A percentile compares a stretch with the other conserved stretches of the same genome.
Conservation (phyloP, 495 filamentous ascomycete species). For the Penicillium longicatenatum region DNA sequence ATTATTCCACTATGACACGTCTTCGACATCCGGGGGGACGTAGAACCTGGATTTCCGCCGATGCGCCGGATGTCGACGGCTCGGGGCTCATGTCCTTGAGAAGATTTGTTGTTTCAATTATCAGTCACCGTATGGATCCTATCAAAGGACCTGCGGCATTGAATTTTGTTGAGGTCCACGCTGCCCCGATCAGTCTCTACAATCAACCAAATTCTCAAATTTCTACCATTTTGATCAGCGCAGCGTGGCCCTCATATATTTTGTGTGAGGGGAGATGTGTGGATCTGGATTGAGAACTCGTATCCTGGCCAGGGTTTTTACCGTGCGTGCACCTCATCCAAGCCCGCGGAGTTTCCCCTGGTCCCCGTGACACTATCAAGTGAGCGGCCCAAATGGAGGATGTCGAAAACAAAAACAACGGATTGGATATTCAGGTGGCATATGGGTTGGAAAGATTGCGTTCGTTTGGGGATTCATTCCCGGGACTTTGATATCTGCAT, state of each 20-base stretch:
- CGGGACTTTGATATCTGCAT: too few species aligned
- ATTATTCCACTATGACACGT: too few species aligned
- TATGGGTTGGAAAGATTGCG: too few species aligned
- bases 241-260: not conserved
- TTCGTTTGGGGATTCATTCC: not conserved
- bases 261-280: not conserved
- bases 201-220: too few species aligned
- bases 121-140: too few species aligned
- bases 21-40: too few species aligned
- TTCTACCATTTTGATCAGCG: not conserved
- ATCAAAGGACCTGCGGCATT: too few species aligned
- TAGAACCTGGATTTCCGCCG: too few species aligned
- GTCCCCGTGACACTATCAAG: constrained; percentile 1
- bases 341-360: constrained; percentile 12
- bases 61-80: too few species aligned
- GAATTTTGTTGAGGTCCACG: not conserved
- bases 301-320: constrained; percentile 16
- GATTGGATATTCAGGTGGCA: too few species aligned
- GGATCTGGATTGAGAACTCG: not conserved
- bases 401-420: not conserved
- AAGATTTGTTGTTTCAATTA: too few species aligned
- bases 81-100: too few species aligned
- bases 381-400: constrained; percentile 6
- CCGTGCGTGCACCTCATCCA: constrained; percentile 5
- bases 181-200: not conserved